phyloP scores from a whole-genome alignment of 176 grass and related monocot species.

The Cymbopogon citratus region DNA sequence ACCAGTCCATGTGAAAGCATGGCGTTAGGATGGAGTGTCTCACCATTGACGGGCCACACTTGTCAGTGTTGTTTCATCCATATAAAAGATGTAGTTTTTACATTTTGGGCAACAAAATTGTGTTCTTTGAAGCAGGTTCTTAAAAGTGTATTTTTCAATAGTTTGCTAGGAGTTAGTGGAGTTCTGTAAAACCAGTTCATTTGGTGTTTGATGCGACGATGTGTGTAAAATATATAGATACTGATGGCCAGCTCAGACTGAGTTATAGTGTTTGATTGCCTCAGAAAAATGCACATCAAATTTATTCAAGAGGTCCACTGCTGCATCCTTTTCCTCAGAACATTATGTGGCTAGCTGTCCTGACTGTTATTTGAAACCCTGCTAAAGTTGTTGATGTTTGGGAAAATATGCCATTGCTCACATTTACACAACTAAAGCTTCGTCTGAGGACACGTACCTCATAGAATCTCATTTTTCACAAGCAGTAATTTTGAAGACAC shows the following conservation, averaged over 20 bases:
- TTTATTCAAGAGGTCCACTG: background rate
- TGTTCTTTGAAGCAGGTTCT: background rate
- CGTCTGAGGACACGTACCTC: no score
- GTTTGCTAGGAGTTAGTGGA: background rate
- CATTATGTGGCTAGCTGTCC: background rate
- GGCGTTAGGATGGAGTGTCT: background rate
- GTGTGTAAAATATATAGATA: background rate
- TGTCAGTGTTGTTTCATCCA: background rate
- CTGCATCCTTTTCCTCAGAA: background rate
- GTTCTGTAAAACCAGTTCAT: background rate
- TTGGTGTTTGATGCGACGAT: background rate
- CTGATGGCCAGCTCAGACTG: constrained; percentile 2
- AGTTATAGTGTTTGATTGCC: background rate
- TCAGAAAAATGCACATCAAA: background rate
- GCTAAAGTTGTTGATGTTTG: background rate
- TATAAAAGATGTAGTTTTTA: background rate
- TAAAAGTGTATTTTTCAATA: background rate
- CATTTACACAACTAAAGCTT: background rate
- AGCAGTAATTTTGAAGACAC: background rate
- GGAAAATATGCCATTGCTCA: background rate
- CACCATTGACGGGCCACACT: background rate
- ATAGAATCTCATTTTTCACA: background rate
- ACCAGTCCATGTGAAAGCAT: background rate
- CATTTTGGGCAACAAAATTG: background rate
- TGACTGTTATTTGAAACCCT: background rate